Base-by-base conservation (phyloP, 768 basidiomycete genomes). In the Pisolithus tinctorius region DNA sequence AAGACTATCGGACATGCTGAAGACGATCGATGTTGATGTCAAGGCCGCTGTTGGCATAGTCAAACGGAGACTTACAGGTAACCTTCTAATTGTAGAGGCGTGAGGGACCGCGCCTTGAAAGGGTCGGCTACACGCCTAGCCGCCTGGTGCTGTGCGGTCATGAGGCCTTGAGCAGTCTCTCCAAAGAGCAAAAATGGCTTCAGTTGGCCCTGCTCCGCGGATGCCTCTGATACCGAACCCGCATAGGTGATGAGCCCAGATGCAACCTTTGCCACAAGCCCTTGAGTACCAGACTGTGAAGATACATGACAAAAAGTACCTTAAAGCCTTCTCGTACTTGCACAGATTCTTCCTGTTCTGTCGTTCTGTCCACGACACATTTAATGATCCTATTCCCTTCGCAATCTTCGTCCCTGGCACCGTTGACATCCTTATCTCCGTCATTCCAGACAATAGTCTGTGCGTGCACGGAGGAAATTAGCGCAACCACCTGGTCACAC, bases 341-440 rank as follows among this genome's bases (percentile, higher is more conserved):
- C 1, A 76, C 75, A 38, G 66, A 64, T 58, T 80, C 78, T 47
- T 77, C 76, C 54, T 79, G 76, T 53, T 80, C 76, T 16, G 71
- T 70, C 6, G 72, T 77, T 61, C 79, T 76, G 1, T 67, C 61
- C 2, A 81, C 78, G 39, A 75, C 71, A 51, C 78, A 80, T 0
- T 69, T 69, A 58, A 74, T 79, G 37, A 80, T 55, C 7, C 79
- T 66, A 45, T 31, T 20, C 4, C 45, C 45, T 31, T 47, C 45
- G 23, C 36, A 31, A 36, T 47, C 45, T n/a, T 62, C 45, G 8
- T 68, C 68, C 26, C 60, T 3, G 52, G 49, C 4, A 43, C 42
- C 25, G 9, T 51, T 48, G 4, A 66, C 46, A 2, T 63, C 62
- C 2, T 38, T 25, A 8, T 56, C 46, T 7, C 73, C 67, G 8